Evolutionary conservation across 2,329 filamentous ascomycete species (phyloP), one percentile per base, ranked within the genome.

Genomic region (Talaromyces sp.): DNA sequence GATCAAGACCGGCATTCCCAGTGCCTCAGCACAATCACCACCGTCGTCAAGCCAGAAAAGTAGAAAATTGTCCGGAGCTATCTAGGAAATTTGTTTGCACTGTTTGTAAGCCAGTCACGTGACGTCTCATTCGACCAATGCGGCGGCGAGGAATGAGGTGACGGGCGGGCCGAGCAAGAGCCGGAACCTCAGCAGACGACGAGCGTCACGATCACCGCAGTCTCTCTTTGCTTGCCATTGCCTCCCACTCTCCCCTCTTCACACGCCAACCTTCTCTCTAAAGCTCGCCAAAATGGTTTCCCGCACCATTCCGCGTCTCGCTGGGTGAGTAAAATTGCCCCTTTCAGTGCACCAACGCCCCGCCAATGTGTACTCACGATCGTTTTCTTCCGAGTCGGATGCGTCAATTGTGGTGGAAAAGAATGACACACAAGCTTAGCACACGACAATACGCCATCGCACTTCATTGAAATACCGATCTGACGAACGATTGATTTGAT

Each of bases 261-360:
- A 63, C 63, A 62, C 65, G 61, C 57, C 64, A 29, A 65, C 61
- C 62, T 66, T 63, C 64, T 64, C 61, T 62, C 64, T 60, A 54
- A 64, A 67, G 59, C 68, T 69, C 69, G 68, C 66, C 69, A 74
- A 70, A 65, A 78, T 77, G 68, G 65, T 70, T 69, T 74, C 74
- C 67, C 74, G 74, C 69, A 77, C 75, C 63, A 66, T 69, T 64
- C 75, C 75, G 68, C 72, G 75, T 64, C 66, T 76, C 66, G 75
- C 74, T 65, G 75, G 75, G 75, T 78, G 76, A 57, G 75, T 74
- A n/a, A 14, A 17, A 53, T 17, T 38, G 52, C 59, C 56, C 54
- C 54, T 61, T 55, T 19, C 48, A 52, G 32, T 59, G 46, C 35
- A 54, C 35, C 54, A 63, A 58, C 52, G 7, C 43, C 9, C 21